Percentiles rank a stretch among this genome's conserved stretches.
Evolutionary conservation across 1,284 basidiomycete genomes (phyloP).

Genomic region (Takashimella tepidaria): DNA sequence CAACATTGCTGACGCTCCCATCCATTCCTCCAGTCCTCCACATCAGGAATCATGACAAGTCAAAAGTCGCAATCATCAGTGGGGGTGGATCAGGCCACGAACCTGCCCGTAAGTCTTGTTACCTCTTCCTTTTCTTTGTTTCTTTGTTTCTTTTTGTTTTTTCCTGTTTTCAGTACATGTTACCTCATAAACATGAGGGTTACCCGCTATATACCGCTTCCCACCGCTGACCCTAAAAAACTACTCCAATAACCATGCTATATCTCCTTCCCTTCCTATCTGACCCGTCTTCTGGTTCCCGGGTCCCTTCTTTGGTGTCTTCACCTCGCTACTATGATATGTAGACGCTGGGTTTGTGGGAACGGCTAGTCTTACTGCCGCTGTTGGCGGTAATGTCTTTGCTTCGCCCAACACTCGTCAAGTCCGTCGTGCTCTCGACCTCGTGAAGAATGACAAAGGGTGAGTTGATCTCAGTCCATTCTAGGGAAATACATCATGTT

Average conservation of each 20-base stretch:
- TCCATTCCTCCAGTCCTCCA: conserved; percentile 50
- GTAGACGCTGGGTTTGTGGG: conserved; percentile 71
- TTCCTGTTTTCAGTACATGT: no score
- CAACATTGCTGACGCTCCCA: conserved; percentile 1
- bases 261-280: no score
- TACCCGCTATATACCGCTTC: no score
- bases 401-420: conserved; percentile 81
- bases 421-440: conserved; percentile 70
- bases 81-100: conserved; percentile 91
- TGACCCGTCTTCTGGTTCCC: no score
- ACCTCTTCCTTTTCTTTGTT: no score
- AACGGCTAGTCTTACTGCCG: conserved; percentile 71
- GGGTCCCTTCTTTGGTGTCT: no score
- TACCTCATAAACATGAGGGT: no score
- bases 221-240: no score
- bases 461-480: conserved; percentile 39
- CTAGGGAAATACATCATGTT: conserved; percentile 1
- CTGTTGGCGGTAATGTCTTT: conserved; percentile 81
- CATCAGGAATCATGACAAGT: conserved; percentile 55
- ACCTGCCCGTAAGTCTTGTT: conserved; percentile 55
- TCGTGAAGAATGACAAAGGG: conserved; percentile 73
- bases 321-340: no score
- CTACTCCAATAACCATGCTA: no score
- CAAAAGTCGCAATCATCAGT: conserved; percentile 74
- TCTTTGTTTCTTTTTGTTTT: no score